Conservation (phyloP, 257 asterid species). For the Marsdenia floribunda region DNA sequence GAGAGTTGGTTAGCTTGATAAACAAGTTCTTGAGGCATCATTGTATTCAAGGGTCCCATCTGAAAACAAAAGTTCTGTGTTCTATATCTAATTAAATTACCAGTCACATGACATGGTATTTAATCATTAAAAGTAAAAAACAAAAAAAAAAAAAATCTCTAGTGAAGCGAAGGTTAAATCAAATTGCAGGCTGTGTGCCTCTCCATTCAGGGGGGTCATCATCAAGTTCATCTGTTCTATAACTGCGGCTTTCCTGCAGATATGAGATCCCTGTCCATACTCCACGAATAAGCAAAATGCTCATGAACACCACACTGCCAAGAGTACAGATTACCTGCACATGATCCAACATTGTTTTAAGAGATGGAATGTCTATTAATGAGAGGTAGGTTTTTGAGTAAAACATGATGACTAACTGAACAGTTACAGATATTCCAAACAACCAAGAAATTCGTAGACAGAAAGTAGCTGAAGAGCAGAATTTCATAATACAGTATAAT, state of each 20-base stretch:
- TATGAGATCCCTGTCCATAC: slow-evolving; percentile 75
- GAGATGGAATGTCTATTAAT: neutral
- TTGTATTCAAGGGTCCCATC: neutral
- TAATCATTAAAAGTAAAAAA: neutral
- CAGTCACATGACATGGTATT: neutral
- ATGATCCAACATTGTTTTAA: neutral
- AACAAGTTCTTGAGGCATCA: neutral
- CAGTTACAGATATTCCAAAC: neutral
- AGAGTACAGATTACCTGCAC: slow-evolving; percentile 86
- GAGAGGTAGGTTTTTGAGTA: neutral
- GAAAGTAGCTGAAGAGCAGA: neutral
- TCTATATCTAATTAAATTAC: neutral
- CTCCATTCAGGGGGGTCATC: slow-evolving; percentile 58
- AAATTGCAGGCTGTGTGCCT: slow-evolving; percentile 50
- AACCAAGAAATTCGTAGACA: neutral
- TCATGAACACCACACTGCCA: slow-evolving; percentile 74
- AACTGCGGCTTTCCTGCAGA: slow-evolving; percentile 57
- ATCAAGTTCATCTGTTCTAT: slow-evolving; percentile 48
- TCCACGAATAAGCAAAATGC: slow-evolving; percentile 75
- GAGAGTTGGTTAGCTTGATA: neutral
- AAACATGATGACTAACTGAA: neutral
- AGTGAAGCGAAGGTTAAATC: slow-evolving; percentile 11
- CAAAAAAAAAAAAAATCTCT: neutral
- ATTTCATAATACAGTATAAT: neutral
- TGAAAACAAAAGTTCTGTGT: neutral